Conservation (phyloP, 306 rosid species). For the Vigna radiata region DNA sequence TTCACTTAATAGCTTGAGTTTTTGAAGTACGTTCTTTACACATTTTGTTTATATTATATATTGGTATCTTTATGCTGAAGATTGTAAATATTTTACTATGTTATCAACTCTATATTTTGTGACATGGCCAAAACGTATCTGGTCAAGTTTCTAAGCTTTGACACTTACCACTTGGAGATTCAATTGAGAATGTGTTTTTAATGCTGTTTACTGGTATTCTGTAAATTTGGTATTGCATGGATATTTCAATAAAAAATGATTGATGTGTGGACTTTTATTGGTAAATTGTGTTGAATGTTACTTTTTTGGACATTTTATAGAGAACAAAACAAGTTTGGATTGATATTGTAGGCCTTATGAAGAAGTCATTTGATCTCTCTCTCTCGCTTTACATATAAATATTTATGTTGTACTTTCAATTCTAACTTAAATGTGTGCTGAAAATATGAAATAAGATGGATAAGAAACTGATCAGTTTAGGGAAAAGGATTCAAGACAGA, state of each 20-base stretch:
- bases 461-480: not conserved
- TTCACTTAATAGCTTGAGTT: not conserved
- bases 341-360: not conserved
- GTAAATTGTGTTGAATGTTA: not conserved
- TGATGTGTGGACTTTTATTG: not conserved
- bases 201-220: not conserved
- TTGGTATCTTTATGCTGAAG: slow-evolving; percentile 23
- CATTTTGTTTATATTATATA: slow-evolving; percentile 6
- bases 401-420: not conserved
- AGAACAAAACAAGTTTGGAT: not conserved
- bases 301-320: not conserved
- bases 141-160: not conserved
- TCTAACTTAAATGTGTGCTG: not conserved
- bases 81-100: not conserved
- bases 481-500: slow-evolving; percentile 8
- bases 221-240: not conserved
- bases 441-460: slow-evolving; percentile 8
- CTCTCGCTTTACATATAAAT: not conserved
- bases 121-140: not conserved
- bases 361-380: not conserved
- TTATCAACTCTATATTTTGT: not conserved
- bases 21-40: not conserved
- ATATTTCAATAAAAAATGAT: not conserved
- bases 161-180: not conserved
- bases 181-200: not conserved